A percentile compares a stretch with the other conserved stretches of the same genome.
Evolutionary conservation across 2,329 filamentous ascomycete species (phyloP).

Genomic region (Apiospora rasikravindrae): DNA sequence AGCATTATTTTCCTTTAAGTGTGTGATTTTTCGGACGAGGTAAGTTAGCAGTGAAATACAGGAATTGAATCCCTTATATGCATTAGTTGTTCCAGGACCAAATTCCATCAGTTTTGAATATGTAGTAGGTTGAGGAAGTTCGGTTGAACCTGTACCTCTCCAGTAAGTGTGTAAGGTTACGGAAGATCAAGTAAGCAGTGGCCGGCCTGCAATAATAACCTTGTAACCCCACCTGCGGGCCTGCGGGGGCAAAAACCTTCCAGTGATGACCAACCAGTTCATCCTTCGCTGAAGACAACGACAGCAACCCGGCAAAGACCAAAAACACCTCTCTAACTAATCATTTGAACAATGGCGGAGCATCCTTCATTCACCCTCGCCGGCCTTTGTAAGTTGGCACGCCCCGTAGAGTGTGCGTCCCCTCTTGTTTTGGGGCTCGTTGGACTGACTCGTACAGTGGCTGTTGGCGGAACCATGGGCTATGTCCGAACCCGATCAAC

Average conservation of each 20-base stretch:
- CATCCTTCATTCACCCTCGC: constrained; percentile 49
- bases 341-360: constrained; percentile 41
- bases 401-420: not conserved
- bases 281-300: not conserved
- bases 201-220: not conserved
- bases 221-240: not conserved
- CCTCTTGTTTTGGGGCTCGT: not conserved
- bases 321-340: not conserved
- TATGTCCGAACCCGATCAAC: constrained; percentile 37
- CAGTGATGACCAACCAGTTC: not conserved
- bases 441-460: constrained; percentile 31
- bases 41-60: not conserved
- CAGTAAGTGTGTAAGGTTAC: not conserved
- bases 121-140: not conserved
- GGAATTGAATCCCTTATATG: too few relatives aligned
- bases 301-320: not conserved
- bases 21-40: not conserved
- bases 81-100: too few relatives aligned
- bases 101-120: too few relatives aligned
- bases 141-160: not conserved
- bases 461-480: constrained; percentile 40
- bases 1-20: not conserved
- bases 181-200: not conserved
- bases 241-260: not conserved
- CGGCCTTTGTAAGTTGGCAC: constrained; percentile 40